These are phyloP conservation scores for Bruguiera parviflora DNA, from an alignment of 345 rosid species.

Conservation along the genomic window DNA sequence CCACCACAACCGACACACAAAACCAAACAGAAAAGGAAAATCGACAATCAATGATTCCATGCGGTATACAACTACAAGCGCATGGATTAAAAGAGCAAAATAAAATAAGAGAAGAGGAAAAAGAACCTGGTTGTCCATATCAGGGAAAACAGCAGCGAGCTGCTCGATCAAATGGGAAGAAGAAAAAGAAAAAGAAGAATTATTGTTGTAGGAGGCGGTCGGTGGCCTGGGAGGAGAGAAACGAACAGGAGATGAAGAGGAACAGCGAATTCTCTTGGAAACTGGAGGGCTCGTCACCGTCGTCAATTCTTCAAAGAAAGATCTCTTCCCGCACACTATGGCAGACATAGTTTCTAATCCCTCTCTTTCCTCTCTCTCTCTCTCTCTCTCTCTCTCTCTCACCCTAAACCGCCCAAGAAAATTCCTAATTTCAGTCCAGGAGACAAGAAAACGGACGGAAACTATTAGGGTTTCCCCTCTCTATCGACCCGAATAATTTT, in stretches of 20 bases:
- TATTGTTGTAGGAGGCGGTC: slow-evolving; percentile 15
- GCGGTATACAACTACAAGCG: background rate
- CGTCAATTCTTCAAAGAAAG: slow-evolving; percentile 72
- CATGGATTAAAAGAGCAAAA: background rate
- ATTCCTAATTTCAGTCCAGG: background rate
- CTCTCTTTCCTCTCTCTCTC: background rate
- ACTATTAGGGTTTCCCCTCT: no score
- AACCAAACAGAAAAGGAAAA: no score
- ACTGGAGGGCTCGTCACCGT: slow-evolving; percentile 50
- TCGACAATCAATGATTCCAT: no score
- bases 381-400: slow-evolving; percentile 5
- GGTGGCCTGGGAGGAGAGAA: slow-evolving; percentile 50
- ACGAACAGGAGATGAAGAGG: slow-evolving; percentile 55
- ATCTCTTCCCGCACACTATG: slow-evolving; percentile 90
- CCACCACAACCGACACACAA: no score
- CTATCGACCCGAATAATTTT: background rate
- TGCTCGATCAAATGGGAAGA: slow-evolving; percentile 43
- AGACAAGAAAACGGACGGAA: background rate
- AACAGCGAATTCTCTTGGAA: slow-evolving; percentile 63
- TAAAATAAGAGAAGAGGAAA: background rate
- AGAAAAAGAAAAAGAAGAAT: slow-evolving; percentile 3
- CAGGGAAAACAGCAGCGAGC: slow-evolving; percentile 58
- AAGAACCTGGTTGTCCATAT: slow-evolving; percentile 76
- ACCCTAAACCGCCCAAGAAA: background rate
- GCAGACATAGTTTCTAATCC: slow-evolving; percentile 77